Evolutionary conservation across 164 flowering plant species (phyloP).

Genomic region (Nymphaea colorata): DNA sequence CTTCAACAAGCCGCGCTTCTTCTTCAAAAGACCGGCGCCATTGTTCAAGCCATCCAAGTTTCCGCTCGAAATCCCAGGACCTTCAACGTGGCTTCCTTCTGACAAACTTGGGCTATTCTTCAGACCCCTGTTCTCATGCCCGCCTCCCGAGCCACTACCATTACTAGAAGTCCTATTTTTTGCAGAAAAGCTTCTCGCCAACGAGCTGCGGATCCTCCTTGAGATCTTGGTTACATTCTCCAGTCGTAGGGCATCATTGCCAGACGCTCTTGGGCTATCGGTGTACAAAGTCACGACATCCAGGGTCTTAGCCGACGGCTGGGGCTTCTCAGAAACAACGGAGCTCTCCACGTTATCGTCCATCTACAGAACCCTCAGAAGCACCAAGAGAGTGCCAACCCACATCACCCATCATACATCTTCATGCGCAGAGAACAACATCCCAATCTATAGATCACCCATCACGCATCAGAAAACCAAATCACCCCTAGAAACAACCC

Average conservation of each 20-base stretch:
- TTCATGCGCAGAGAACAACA: slow-evolving; percentile 8
- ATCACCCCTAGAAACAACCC: background rate
- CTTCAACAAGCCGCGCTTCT: background rate
- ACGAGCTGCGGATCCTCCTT: slow-evolving; percentile 22
- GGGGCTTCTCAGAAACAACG: slow-evolving; percentile 29
- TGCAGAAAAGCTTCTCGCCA: background rate
- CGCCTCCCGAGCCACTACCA: background rate
- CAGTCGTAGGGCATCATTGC: background rate
- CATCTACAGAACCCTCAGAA: slow-evolving; percentile 47
- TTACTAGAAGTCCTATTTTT: background rate
- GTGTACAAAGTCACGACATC: slow-evolving; percentile 46
- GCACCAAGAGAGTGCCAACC: slow-evolving; percentile 19
- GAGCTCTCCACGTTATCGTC: slow-evolving; percentile 41
- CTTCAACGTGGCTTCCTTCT: background rate
- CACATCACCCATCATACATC: slow-evolving; percentile 43
- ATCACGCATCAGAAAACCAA: slow-evolving; percentile 4
- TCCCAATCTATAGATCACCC: slow-evolving; percentile 36
- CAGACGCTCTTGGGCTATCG: slow-evolving; percentile 16
- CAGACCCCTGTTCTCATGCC: background rate
- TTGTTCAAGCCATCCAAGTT: background rate
- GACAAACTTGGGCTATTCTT: background rate
- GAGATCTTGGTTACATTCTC: slow-evolving; percentile 3
- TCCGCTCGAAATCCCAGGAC: background rate
- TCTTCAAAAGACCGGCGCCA: background rate
- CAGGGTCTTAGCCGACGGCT: slow-evolving; percentile 44